phyloP scores from a whole-genome alignment of 495 filamentous ascomycete genomes.

The Penicillium waksmanii region DNA sequence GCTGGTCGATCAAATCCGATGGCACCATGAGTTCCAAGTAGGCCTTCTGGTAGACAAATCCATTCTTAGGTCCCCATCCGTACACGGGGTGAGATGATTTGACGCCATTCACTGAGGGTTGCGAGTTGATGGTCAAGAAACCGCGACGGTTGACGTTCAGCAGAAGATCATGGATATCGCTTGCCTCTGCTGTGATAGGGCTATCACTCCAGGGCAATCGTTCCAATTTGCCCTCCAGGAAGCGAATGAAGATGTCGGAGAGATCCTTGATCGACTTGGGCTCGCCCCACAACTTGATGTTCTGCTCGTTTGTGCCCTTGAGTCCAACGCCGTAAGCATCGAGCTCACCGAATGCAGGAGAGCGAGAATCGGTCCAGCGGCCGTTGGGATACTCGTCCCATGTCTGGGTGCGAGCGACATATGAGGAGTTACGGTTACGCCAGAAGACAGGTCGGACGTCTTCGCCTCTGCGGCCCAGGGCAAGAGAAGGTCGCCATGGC shows the following conservation, averaged over 20 bases:
- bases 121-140: conserved; percentile 95
- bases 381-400: conserved; percentile 99
- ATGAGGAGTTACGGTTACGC: conserved; percentile 95
- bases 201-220: conserved; percentile 94
- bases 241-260: conserved; percentile 78
- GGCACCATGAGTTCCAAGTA: conserved; percentile 91
- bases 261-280: conserved; percentile 80
- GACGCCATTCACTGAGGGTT: conserved; percentile 92
- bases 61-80: conserved; percentile 93
- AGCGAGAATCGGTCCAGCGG: conserved; percentile 96
- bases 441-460: conserved; percentile 99
- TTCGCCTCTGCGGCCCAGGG: conserved; percentile 82
- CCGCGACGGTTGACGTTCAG: conserved; percentile 83
- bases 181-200: conserved; percentile 79
- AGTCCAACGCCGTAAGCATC: conserved; percentile 95
- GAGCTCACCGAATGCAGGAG: conserved; percentile 94
- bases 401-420: conserved; percentile 91
- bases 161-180: conserved; percentile 73
- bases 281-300: conserved; percentile 92
- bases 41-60: conserved; percentile 98
- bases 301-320: conserved; percentile 96
- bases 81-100: conserved; percentile 84
- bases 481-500: conserved; percentile 94
- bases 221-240: conserved; percentile 77
- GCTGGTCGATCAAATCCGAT: conserved; percentile 73